These are phyloP conservation scores for Pseudogymnoascus sp. DNA, from an alignment of 2,329 filamentous ascomycete genomes.

Conservation along the genomic window DNA sequence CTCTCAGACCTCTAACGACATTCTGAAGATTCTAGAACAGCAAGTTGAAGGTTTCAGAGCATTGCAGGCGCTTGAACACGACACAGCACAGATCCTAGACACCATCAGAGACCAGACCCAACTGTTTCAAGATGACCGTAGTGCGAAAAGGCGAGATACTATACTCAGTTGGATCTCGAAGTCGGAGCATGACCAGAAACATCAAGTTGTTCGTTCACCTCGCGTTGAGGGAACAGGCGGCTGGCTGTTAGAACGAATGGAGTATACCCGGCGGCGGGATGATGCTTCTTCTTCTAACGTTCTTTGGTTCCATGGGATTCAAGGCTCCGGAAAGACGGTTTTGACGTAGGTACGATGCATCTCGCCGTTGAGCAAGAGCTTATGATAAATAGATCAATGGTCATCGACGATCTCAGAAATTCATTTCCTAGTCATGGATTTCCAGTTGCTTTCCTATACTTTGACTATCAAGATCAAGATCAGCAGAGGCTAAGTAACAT, in stretches of 20 bases:
- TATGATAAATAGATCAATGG: background rate
- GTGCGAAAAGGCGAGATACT: background rate
- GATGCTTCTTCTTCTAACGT: background rate
- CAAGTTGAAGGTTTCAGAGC: constrained; percentile 18
- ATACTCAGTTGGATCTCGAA: background rate
- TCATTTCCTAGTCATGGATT: background rate
- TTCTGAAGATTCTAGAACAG: constrained; percentile 9
- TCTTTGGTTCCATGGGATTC: constrained; percentile 21
- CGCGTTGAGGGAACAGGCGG: constrained; percentile 17
- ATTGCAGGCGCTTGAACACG: background rate
- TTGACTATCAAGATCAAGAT: constrained; percentile 25
- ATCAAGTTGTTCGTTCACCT: constrained; percentile 9
- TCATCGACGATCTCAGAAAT: background rate
- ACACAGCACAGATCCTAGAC: background rate
- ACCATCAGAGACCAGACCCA: background rate
- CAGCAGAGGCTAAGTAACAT: constrained; percentile 18
- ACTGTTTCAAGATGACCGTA: background rate
- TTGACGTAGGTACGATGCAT: constrained; percentile 15
- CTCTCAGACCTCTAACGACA: too few species aligned
- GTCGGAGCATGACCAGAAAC: background rate
- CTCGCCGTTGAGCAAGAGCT: background rate
- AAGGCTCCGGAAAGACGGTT: constrained; percentile 21
- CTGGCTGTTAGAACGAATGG: constrained; percentile 15
- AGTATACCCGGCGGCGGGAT: background rate
- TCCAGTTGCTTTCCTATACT: constrained; percentile 25